Conservation (phyloP, 768 basidiomycete genomes). For the Russula sp. region DNA sequence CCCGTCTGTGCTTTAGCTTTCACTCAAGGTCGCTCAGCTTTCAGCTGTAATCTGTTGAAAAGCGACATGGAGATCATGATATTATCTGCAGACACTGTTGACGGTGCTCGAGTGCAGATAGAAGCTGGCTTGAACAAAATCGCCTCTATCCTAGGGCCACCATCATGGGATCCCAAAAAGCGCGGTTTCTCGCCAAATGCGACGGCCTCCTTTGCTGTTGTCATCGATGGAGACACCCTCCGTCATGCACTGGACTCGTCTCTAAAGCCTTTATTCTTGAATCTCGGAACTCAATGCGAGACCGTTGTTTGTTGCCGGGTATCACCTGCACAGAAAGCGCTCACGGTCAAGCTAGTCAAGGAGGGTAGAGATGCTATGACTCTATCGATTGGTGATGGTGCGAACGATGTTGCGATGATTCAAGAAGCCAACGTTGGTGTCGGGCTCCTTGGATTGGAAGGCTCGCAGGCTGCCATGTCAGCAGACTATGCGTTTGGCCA, state of each 20-base stretch:
- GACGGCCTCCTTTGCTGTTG: constrained; percentile 79
- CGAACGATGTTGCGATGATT: constrained; percentile 99
- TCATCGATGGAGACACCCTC: constrained; percentile 94
- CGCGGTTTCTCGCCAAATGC: constrained; percentile 62
- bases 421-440: constrained; percentile 99
- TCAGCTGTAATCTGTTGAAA: constrained; percentile 91
- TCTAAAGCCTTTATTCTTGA: constrained; percentile 82
- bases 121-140: constrained; percentile 94
- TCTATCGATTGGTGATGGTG: constrained; percentile 92
- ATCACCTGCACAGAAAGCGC: constrained; percentile 95
- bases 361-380: constrained; percentile 96
- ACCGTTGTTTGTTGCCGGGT: constrained; percentile 98
- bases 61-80: constrained; percentile 97
- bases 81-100: constrained; percentile 72
- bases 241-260: constrained; percentile 69
- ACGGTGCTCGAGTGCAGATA: constrained; percentile 74
- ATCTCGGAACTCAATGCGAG: constrained; percentile 91
- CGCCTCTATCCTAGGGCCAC: constrained; percentile 75
- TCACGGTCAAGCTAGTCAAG: constrained; percentile 92
- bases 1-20: background rate
- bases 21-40: constrained; percentile 37
- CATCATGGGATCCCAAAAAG: constrained; percentile 48
- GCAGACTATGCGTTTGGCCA: constrained; percentile 98
- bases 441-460: constrained; percentile 88
- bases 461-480: constrained; percentile 98